Evolutionary conservation across 2,329 filamentous ascomycete species (phyloP).

Genomic region (Hirsutella minnesotensis): DNA sequence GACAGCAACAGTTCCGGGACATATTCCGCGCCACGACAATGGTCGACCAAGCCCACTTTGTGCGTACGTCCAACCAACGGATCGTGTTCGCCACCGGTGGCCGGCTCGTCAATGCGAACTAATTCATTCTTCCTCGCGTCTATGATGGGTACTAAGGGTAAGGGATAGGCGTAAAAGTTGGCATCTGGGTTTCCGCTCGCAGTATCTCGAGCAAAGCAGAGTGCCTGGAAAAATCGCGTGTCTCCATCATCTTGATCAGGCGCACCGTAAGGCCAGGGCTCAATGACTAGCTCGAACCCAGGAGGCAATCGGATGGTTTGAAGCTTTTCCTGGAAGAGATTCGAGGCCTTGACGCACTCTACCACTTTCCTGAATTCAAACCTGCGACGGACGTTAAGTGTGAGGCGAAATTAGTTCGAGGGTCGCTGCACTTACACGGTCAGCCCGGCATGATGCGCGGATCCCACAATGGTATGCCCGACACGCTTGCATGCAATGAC

Average conservation of each 20-base stretch:
- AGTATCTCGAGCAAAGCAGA: slow-evolving; percentile 19
- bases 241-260: slow-evolving; percentile 17
- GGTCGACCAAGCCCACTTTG: slow-evolving; percentile 13
- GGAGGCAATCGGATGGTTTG: slow-evolving; percentile 12
- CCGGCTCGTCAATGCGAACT: slow-evolving; percentile 20
- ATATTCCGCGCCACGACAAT: slow-evolving; percentile 23
- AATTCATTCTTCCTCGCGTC: slow-evolving; percentile 17
- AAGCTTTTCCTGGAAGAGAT: slow-evolving; percentile 19
- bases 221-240: slow-evolving; percentile 19
- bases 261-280: slow-evolving; percentile 22
- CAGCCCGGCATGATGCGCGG: slow-evolving; percentile 17
- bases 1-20: slow-evolving; percentile 26
- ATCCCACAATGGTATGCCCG: slow-evolving; percentile 14
- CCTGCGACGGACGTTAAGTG: slow-evolving; percentile 3
- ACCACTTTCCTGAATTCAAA: slow-evolving; percentile 24
- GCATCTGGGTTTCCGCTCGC: slow-evolving; percentile 29
- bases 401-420: neutral
- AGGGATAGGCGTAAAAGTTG: slow-evolving; percentile 44
- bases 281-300: slow-evolving; percentile 18
- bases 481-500: slow-evolving; percentile 13
- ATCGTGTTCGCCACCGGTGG: slow-evolving; percentile 20
- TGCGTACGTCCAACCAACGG: slow-evolving; percentile 9
- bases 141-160: slow-evolving; percentile 34
- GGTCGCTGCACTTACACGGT: slow-evolving; percentile 13
- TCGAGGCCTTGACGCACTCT: slow-evolving; percentile 14